phyloP scores from a whole-genome alignment of 345 rosid species.

The Murraya koenigii region DNA sequence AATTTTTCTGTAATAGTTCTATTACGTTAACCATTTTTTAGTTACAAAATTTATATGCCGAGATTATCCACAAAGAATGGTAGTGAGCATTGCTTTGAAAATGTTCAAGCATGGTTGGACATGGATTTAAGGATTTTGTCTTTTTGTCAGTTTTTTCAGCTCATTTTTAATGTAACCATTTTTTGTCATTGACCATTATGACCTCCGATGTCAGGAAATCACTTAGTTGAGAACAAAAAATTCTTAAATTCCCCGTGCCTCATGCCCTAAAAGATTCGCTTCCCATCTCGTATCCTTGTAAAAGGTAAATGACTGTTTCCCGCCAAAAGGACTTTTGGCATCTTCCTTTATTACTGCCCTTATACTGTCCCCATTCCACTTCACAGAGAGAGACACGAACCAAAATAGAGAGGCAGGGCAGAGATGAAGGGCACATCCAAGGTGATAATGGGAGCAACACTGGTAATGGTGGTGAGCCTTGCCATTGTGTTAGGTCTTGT shows the following conservation, averaged over 20 bases:
- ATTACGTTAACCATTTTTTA: not conserved
- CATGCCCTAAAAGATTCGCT: conserved; percentile 25
- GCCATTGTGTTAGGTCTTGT: conserved; percentile 73
- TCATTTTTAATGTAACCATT: not conserved
- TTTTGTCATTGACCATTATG: conserved; percentile 8
- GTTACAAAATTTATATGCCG: not conserved
- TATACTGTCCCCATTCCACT: conserved; percentile 5
- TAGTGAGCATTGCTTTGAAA: not conserved
- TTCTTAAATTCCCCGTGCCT: conserved; percentile 31
- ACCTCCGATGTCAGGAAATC: conserved; percentile 17
- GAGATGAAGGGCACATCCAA: conserved; percentile 74
- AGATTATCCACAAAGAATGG: not conserved
- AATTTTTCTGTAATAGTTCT: not conserved
- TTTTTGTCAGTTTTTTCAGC: not conserved
- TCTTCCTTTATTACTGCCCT: conserved; percentile 14
- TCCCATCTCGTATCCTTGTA: conserved; percentile 16
- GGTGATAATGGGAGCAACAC: conserved; percentile 83
- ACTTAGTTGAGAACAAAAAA: conserved; percentile 13
- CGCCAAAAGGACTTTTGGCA: conserved; percentile 26
- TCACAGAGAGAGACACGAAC: not conserved
- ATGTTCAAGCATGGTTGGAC: not conserved
- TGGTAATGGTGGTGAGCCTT: conserved; percentile 71
- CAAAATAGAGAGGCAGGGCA: conserved; percentile 4
- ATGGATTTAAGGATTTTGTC: not conserved
- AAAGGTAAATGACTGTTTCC: conserved; percentile 34